These are phyloP conservation scores for Psidium friedrichsthalianum DNA, from an alignment of 345 rosid species.

Conservation along the genomic window DNA sequence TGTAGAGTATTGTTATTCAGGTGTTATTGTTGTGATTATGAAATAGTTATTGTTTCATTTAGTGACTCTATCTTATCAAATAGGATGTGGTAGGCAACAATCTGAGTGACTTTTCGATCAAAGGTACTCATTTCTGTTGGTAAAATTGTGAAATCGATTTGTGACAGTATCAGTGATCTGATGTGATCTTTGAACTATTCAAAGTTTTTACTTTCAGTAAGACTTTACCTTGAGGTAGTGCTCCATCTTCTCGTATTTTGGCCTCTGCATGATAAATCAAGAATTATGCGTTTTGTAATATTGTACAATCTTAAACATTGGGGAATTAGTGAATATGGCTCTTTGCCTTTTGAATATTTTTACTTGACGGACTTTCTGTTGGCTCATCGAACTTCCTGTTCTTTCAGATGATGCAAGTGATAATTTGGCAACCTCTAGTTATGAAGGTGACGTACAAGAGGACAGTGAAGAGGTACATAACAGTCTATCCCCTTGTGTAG, in stretches of 20 bases:
- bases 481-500: slow-evolving; percentile 29
- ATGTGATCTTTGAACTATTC: neutral
- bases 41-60: neutral
- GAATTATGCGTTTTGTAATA: neutral
- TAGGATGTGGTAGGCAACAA: neutral
- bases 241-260: neutral
- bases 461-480: slow-evolving; percentile 37
- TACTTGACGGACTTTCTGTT: neutral
- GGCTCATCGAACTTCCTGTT: neutral
- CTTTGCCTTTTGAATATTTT: neutral
- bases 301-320: neutral
- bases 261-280: neutral
- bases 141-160: neutral
- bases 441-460: slow-evolving; percentile 50
- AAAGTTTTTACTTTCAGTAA: neutral
- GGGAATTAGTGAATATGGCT: neutral
- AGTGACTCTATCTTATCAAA: neutral
- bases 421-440: slow-evolving; percentile 26
- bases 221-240: neutral
- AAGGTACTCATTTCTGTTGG: neutral
- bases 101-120: neutral
- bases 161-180: neutral
- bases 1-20: neutral
- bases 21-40: neutral
- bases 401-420: slow-evolving; percentile 33